Evolutionary conservation across 208 protist genomes (phyloP), one percentile per base, ranked within the genome.

Genomic region (Wallacemonas sp.): DNA sequence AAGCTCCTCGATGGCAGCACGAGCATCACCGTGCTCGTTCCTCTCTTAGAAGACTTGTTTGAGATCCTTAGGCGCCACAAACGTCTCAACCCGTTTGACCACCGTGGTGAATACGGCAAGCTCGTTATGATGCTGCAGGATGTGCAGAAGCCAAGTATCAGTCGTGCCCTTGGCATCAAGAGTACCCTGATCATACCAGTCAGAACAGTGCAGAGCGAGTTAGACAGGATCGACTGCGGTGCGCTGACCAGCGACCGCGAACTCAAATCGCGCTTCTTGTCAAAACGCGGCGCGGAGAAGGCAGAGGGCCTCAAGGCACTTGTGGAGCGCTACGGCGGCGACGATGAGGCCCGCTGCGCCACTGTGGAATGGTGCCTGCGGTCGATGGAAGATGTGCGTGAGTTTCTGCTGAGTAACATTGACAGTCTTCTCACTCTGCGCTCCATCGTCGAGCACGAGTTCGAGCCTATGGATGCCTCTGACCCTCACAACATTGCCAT

Each of bases 11-110:
- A 68, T 11, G 79, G 80, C 19, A 75, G 83, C 15, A 69, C 62
- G 4, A 59, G 41, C 28, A 60, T 90, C 36, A 21, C 49, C 14
- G 49, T 73, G 9, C 63, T 86, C 6, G 74, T 80, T 36, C 75
- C 72, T 3, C 66, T 98, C 42, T 94, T 98, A 34, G 84, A 87
- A 70, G 77, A 79, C 24, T 68, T 98, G 8, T 98, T 98, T 78
- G 96, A 99, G 77, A 86, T 99, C 41, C 82, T 95, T 61, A 89
- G 98, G 6, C 88, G 98, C 39, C 96, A 99, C 79, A 99, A 99
- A 75, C 90, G 98, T 30, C 90, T 99, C 61, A 99, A 99, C 72
- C 97, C 97, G 22, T 93, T 90, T 66, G 86, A 75, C 49, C 90
- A 97, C 77, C 78, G 90, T 30, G 79, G 93, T 60, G 86, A 97